A percentile compares a stretch with the other conserved stretches of the same genome.
phyloP scores from a whole-genome alignment of 2,329 filamentous ascomycete genomes.

The Colletotrichum filicis region DNA sequence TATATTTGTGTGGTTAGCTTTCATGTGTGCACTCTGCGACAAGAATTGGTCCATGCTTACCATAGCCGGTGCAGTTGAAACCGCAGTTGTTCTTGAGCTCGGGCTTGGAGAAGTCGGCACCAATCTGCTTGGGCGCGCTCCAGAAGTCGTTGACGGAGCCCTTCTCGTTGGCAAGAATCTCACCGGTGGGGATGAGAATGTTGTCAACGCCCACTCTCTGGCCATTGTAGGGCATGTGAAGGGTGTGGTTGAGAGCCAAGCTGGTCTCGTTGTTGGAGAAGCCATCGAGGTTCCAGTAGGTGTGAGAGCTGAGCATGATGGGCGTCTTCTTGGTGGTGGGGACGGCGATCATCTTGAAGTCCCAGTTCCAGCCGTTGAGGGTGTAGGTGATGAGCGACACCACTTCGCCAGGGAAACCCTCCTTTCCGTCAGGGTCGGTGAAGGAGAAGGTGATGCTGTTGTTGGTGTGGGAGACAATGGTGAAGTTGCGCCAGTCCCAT shows the following conservation, averaged over 20 bases:
- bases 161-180: constrained; percentile 75
- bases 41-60: constrained; percentile 53
- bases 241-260: constrained; percentile 75
- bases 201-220: constrained; percentile 75
- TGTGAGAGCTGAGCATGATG: constrained; percentile 81
- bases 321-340: constrained; percentile 81
- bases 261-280: constrained; percentile 79
- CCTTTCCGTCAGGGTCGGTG: constrained; percentile 76
- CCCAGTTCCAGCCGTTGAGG: constrained; percentile 73
- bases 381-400: constrained; percentile 80
- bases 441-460: constrained; percentile 81
- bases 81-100: constrained; percentile 81
- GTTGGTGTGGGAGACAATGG: constrained; percentile 73
- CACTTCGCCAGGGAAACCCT: constrained; percentile 84
- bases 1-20: constrained; percentile 45
- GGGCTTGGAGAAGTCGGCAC: constrained; percentile 71
- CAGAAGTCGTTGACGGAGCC: constrained; percentile 85
- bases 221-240: constrained; percentile 78
- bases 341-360: constrained; percentile 78
- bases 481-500: constrained; percentile 85
- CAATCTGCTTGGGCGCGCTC: constrained; percentile 82
- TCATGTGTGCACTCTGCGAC: too few species aligned
- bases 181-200: constrained; percentile 80
- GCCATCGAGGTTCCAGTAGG: constrained; percentile 87
- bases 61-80: constrained; percentile 84